These are phyloP conservation scores for Aristolochia contorta DNA, from an alignment of 164 flowering plant genomes.

Conservation along the genomic window DNA sequence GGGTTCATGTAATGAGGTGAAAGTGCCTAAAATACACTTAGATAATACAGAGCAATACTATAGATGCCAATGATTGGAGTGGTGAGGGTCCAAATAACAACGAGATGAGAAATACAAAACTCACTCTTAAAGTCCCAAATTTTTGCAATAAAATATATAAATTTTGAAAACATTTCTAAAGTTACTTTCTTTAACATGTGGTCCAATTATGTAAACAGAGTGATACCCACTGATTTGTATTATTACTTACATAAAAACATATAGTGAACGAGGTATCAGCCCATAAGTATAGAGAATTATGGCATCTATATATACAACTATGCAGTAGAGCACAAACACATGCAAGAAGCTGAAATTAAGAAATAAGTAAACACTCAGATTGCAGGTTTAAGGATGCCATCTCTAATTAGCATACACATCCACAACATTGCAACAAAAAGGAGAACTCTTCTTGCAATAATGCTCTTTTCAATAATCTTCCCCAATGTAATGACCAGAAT, in stretches of 20 bases:
- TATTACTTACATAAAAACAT: too few relatives aligned
- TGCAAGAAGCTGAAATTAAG: not conserved
- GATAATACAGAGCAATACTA: conserved; percentile 55
- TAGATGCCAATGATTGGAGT: conserved; percentile 71
- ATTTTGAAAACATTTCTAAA: too few relatives aligned
- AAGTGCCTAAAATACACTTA: conserved; percentile 63
- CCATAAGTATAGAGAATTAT: too few relatives aligned
- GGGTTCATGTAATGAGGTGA: conserved; percentile 79
- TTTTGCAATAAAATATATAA: conserved; percentile 66
- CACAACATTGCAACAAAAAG: conserved; percentile 76
- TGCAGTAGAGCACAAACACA: too few relatives aligned
- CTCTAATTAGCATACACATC: conserved; percentile 86
- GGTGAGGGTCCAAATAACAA: conserved; percentile 69
- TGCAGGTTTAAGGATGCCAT: conserved; percentile 87
- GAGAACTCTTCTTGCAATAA: conserved; percentile 59
- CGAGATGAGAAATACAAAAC: conserved; percentile 81
- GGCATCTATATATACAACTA: not conserved
- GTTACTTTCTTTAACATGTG: too few relatives aligned
- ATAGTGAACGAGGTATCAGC: too few relatives aligned
- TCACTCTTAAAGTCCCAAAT: conserved; percentile 69
- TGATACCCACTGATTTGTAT: too few relatives aligned
- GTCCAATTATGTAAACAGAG: too few relatives aligned
- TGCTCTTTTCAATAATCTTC: conserved; percentile 45
- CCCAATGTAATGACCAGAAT: conserved; percentile 24
- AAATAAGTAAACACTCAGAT: conserved; percentile 30